Percentiles rank a stretch among this genome's conserved stretches.
phyloP scores from a whole-genome alignment of 1,284 basidiomycete species.

The Hypsizygus ulmarius region DNA sequence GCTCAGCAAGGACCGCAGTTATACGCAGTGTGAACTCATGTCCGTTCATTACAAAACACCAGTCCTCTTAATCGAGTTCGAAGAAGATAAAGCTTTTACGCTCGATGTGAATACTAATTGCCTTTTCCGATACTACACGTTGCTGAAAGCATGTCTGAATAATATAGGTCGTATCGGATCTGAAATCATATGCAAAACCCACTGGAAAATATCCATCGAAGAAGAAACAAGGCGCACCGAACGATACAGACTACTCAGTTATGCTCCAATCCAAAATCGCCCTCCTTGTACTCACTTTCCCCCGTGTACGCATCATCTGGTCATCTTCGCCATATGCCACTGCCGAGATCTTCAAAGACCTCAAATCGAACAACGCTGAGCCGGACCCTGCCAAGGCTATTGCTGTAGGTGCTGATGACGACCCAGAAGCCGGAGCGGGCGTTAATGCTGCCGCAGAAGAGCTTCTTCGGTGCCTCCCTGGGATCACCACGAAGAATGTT shows the following conservation, averaged over 20 bases:
- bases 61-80: conserved; percentile 96
- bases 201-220: conserved; percentile 55
- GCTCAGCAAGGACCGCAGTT: conserved; percentile 47
- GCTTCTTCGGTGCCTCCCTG: conserved; percentile 69
- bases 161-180: conserved; percentile 52
- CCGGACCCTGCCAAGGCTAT: conserved; percentile 80
- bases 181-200: conserved; percentile 62
- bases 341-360: conserved; percentile 89
- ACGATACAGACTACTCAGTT: conserved; percentile 38
- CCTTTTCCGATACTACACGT: not conserved
- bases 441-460: conserved; percentile 77
- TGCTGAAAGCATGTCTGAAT: not conserved
- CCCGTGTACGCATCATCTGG: conserved; percentile 93
- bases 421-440: conserved; percentile 60
- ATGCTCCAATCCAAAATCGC: conserved; percentile 88
- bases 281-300: conserved; percentile 86
- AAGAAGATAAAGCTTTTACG: conserved; percentile 94
- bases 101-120: conserved; percentile 59
- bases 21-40: conserved; percentile 98
- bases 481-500: conserved; percentile 83
- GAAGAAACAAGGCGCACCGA: conserved; percentile 39
- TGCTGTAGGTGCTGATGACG: conserved; percentile 77
- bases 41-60: conserved; percentile 94
- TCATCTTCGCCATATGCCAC: conserved; percentile 94
- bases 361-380: conserved; percentile 83